phyloP scores from a whole-genome alignment of 257 asterid genomes.

The Galeopsis tetrahit region DNA sequence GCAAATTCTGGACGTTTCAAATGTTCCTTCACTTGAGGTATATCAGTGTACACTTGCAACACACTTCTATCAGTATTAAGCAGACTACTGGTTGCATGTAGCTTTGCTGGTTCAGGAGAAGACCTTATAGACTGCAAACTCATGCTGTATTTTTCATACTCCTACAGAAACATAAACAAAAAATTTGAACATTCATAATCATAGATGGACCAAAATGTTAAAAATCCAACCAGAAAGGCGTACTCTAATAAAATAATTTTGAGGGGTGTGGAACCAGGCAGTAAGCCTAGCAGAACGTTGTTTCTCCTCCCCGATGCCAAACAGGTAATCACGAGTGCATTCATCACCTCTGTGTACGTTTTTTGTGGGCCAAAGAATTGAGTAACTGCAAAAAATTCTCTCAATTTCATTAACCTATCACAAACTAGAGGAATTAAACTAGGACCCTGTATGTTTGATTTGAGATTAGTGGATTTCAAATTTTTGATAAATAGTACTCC shows the following conservation, averaged over 20 bases:
- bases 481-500: too few relatives aligned
- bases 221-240: slow-evolving; percentile 33
- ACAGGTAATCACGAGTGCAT: slow-evolving; percentile 87
- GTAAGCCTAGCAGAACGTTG: slow-evolving; percentile 97
- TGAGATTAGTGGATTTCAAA: too few relatives aligned
- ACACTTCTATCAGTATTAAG: slow-evolving; percentile 51
- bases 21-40: slow-evolving; percentile 85
- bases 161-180: slow-evolving; percentile 64
- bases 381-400: slow-evolving; percentile 59
- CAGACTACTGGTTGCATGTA: slow-evolving; percentile 53
- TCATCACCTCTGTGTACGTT: slow-evolving; percentile 68
- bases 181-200: too few relatives aligned
- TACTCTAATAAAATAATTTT: slow-evolving; percentile 77
- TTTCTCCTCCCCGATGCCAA: slow-evolving; percentile 87
- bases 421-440: slow-evolving; percentile 20
- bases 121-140: slow-evolving; percentile 51
- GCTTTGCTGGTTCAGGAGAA: slow-evolving; percentile 40
- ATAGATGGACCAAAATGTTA: slow-evolving; percentile 24
- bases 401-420: slow-evolving; percentile 31
- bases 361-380: slow-evolving; percentile 85
- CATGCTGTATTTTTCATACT: slow-evolving; percentile 60
- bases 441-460: neutral
- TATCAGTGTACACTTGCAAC: slow-evolving; percentile 80
- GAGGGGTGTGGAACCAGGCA: slow-evolving; percentile 98
- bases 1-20: slow-evolving; percentile 86